phyloP scores from a whole-genome alignment of 169 alveolate genomes.

The Toxoplasma gondii region DNA sequence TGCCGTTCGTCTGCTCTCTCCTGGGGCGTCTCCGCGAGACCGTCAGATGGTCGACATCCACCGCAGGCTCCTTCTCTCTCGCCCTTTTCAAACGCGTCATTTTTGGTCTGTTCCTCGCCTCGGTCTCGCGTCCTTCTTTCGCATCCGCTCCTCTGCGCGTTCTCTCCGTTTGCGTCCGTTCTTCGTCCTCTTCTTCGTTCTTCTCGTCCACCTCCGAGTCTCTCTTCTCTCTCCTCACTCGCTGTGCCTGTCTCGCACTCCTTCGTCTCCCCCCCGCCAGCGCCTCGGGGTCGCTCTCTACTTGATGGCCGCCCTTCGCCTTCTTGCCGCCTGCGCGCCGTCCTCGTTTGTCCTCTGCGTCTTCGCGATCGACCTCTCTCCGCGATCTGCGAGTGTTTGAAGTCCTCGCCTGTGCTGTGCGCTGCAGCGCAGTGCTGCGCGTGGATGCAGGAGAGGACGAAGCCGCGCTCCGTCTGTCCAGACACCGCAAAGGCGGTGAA shows the following conservation, averaged over 20 bases:
- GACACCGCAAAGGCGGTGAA: conserved; percentile 38
- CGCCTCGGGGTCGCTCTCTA: too few relatives aligned
- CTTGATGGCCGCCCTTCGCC: too few relatives aligned
- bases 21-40: too few relatives aligned
- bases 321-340: not conserved
- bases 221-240: not conserved
- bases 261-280: not conserved
- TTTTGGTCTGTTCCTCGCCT: too few relatives aligned
- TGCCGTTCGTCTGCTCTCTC: too few relatives aligned
- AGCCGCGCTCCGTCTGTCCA: conserved; percentile 7
- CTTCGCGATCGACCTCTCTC: not conserved
- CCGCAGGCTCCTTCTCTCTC: too few relatives aligned
- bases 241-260: not conserved
- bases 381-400: not conserved
- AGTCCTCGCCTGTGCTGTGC: not conserved
- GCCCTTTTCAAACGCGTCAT: too few relatives aligned
- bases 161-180: too few relatives aligned
- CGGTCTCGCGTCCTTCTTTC: too few relatives aligned
- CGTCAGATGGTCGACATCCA: too few relatives aligned
- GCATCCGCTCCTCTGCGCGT: too few relatives aligned
- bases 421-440: conserved; percentile 26
- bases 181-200: not conserved
- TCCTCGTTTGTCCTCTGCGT: not conserved
- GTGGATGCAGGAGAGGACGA: conserved; percentile 43
- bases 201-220: not conserved